Percentiles rank a stretch among this genome's conserved stretches.
Conservation (phyloP, 441 rosid genomes). For the Flueggea neowawraea region DNA sequence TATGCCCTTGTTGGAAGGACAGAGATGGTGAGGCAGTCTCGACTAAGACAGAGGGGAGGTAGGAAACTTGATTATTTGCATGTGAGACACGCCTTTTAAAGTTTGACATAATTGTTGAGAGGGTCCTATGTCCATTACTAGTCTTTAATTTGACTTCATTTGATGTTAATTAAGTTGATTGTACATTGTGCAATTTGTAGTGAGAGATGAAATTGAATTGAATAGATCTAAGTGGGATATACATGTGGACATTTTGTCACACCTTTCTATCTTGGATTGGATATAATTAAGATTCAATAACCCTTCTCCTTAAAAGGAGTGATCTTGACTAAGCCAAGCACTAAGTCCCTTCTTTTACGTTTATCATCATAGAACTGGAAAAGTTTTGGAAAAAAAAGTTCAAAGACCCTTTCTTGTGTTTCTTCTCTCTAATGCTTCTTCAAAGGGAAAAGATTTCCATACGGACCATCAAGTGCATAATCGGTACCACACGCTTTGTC, state of each 20-base stretch:
- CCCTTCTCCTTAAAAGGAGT: constrained; percentile 40
- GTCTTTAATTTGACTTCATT: neutral
- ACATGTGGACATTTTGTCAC: neutral
- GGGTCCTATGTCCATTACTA: constrained; percentile 17
- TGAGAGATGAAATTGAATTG: constrained; percentile 3
- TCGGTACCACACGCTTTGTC: too few species aligned
- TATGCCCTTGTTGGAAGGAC: too few species aligned
- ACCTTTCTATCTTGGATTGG: neutral
- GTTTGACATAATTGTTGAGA: constrained; percentile 9
- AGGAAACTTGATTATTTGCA: constrained; percentile 10
- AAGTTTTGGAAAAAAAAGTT: constrained; percentile 18
- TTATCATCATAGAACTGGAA: constrained; percentile 17
- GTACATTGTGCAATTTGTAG: constrained; percentile 4
- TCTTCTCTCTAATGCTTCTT: constrained; percentile 11
- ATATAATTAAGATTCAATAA: neutral
- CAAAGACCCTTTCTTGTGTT: constrained; percentile 1
- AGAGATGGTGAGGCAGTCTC: too few species aligned
- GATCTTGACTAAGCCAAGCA: constrained; percentile 37
- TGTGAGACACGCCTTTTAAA: constrained; percentile 41
- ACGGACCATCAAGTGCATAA: constrained; percentile 19
- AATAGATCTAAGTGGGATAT: neutral
- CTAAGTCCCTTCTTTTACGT: constrained; percentile 1
- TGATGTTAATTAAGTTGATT: constrained; percentile 1
- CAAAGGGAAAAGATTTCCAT: constrained; percentile 21
- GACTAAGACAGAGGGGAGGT: neutral